Conservation (phyloP, 2,329 filamentous ascomycete genomes). For the Cercospora berteroae region DNA sequence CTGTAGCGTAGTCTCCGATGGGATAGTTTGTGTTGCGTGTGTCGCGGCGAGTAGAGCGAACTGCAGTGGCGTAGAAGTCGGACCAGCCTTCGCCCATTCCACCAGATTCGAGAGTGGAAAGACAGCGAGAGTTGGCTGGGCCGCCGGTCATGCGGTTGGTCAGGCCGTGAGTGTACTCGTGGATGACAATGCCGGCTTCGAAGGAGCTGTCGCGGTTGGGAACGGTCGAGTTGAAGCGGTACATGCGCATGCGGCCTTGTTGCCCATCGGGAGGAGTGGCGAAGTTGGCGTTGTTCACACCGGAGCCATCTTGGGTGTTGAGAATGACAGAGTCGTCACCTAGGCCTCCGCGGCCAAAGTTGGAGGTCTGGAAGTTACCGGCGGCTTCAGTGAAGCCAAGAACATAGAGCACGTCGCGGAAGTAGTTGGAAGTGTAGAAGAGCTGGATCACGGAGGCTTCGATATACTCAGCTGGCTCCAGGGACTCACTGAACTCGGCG, state of each 20-base stretch:
- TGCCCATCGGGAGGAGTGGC: constrained; percentile 54
- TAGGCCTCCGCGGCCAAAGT: constrained; percentile 53
- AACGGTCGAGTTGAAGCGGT: constrained; percentile 52
- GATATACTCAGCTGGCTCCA: constrained; percentile 41
- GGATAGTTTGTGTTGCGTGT: constrained; percentile 49
- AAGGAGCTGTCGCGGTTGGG: constrained; percentile 57
- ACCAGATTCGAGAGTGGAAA: constrained; percentile 49
- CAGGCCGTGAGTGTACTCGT: constrained; percentile 55
- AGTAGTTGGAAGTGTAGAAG: constrained; percentile 61
- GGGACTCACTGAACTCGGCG: constrained; percentile 15
- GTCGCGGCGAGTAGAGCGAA: constrained; percentile 49
- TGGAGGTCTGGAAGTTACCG: constrained; percentile 61
- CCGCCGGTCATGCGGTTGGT: constrained; percentile 61
- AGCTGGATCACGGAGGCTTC: constrained; percentile 59
- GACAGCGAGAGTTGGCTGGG: constrained; percentile 53
- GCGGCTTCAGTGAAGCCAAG: constrained; percentile 59
- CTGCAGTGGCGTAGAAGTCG: constrained; percentile 56
- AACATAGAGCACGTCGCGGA: constrained; percentile 58
- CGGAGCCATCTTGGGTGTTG: constrained; percentile 57
- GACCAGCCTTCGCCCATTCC: constrained; percentile 62
- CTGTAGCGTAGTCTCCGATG: constrained; percentile 53
- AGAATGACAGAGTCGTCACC: constrained; percentile 56
- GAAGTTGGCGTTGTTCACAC: constrained; percentile 59
- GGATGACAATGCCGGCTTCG: constrained; percentile 60
- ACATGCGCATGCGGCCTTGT: constrained; percentile 59